phyloP scores from a whole-genome alignment of 139 green algal genomes.

The Chlorella sp. region DNA sequence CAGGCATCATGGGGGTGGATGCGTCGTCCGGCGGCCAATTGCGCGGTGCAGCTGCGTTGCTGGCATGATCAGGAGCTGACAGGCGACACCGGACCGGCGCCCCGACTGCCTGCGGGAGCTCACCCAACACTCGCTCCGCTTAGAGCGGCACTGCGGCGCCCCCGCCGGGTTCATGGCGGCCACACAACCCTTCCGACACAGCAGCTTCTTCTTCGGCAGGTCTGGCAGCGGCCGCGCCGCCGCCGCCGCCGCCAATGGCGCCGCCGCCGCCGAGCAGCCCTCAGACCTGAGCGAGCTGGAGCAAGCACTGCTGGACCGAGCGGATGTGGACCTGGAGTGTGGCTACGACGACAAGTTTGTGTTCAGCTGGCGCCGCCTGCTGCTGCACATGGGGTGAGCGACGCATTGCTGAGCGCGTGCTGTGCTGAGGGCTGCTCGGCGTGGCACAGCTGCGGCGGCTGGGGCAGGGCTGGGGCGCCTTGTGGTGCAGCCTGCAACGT shows the following conservation, averaged over 20 bases:
- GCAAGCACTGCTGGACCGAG: not conserved
- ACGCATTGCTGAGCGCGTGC: too few relatives aligned
- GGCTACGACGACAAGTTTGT: constrained; percentile 11
- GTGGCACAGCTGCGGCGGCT: too few relatives aligned
- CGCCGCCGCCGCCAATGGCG: not conserved
- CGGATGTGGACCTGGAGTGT: not conserved
- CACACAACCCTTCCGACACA: not conserved
- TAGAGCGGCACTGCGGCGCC: not conserved
- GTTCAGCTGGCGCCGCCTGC: constrained; percentile 27
- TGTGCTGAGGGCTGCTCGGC: too few relatives aligned
- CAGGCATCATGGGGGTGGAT: too few relatives aligned
- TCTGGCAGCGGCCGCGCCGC: not conserved
- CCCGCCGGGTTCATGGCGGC: not conserved
- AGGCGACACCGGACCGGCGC: too few relatives aligned
- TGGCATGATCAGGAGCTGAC: too few relatives aligned
- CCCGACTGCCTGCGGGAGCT: too few relatives aligned
- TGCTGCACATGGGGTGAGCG: constrained; percentile 18
- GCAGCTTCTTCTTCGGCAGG: constrained; percentile 1
- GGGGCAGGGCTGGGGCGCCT: too few relatives aligned
- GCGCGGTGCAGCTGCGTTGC: too few relatives aligned
- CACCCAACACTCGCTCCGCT: too few relatives aligned
- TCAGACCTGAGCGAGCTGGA: not conserved
- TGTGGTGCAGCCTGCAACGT: too few relatives aligned
- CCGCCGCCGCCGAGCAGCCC: not conserved
- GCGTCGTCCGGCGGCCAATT: too few relatives aligned